A percentile compares a stretch with the other conserved stretches of the same genome.
Evolutionary conservation across 106 monocot species (phyloP).

Genomic region (Allium cepa): DNA sequence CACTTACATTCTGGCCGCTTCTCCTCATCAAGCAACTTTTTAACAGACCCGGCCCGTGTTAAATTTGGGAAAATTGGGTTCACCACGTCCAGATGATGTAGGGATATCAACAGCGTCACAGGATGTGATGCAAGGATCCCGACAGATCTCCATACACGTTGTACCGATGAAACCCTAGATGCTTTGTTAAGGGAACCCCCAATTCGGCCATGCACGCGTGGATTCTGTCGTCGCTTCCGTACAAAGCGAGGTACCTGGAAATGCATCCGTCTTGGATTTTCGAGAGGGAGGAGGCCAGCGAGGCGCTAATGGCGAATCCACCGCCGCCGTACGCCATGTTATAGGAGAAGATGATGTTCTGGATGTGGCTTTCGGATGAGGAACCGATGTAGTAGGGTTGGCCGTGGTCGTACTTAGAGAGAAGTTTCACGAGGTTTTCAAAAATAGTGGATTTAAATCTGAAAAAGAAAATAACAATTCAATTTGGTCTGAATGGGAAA

Average conservation of each 20-base stretch:
- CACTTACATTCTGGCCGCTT: conserved; percentile 46
- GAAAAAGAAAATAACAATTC: too few species aligned
- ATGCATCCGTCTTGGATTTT: conserved; percentile 50
- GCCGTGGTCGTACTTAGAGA: conserved; percentile 43
- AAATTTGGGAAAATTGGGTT: conserved; percentile 57
- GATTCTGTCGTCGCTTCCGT: conserved; percentile 65
- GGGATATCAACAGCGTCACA: conserved; percentile 59
- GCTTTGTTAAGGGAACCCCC: conserved; percentile 52
- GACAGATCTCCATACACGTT: conserved; percentile 84
- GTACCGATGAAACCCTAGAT: conserved; percentile 68
- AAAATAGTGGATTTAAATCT: too few species aligned
- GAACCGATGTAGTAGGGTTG: conserved; percentile 61
- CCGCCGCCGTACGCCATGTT: conserved; percentile 72
- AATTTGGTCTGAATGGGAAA: too few species aligned
- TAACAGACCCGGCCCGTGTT: conserved; percentile 26
- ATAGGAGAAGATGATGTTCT: conserved; percentile 65
- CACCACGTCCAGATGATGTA: conserved; percentile 90
- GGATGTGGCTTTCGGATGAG: conserved; percentile 50
- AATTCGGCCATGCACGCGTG: conserved; percentile 78
- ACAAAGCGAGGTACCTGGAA: conserved; percentile 45
- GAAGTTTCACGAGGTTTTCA: conserved; percentile 38
- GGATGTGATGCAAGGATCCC: conserved; percentile 88
- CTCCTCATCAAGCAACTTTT: conserved; percentile 31
- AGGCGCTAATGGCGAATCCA: conserved; percentile 57
- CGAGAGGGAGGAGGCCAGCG: conserved; percentile 39